phyloP scores from a whole-genome alignment of 2,329 filamentous ascomycete genomes.

The Fusarium brachygibbosum region DNA sequence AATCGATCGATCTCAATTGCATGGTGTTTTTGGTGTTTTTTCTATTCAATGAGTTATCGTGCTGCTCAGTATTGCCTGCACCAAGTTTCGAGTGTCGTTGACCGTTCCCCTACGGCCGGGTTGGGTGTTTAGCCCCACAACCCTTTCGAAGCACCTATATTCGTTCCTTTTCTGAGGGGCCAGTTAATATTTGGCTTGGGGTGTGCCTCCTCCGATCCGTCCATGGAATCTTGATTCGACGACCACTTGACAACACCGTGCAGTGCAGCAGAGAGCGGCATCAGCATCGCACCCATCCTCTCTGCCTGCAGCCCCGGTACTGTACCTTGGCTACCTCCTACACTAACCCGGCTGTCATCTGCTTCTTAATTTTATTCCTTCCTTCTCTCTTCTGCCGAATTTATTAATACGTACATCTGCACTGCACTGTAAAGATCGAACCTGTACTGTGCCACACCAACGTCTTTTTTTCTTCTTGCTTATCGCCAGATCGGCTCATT shows the following conservation, averaged over 20 bases:
- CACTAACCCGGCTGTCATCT: conserved; percentile 12
- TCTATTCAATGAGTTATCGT: neutral
- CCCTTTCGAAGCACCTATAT: conserved; percentile 29
- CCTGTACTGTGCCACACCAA: conserved; percentile 15
- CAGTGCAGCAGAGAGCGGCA: conserved; percentile 30
- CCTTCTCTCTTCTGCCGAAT: conserved; percentile 13
- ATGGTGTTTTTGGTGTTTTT: neutral
- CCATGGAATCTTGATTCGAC: conserved; percentile 49
- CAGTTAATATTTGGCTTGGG: conserved; percentile 31
- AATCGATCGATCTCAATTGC: neutral
- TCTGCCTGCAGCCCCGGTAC: conserved; percentile 11
- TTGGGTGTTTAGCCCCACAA: conserved; percentile 41
- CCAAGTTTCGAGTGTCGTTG: conserved; percentile 31
- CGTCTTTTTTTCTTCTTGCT: conserved; percentile 9
- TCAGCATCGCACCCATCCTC: conserved; percentile 24
- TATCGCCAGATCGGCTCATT: conserved; percentile 34
- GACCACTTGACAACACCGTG: conserved; percentile 44
- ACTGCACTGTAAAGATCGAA: conserved; percentile 6
- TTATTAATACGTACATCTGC: neutral
- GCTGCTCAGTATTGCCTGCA: conserved; percentile 2
- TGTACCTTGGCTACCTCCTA: conserved; percentile 21
- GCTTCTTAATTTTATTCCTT: neutral
- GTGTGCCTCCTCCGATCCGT: conserved; percentile 37
- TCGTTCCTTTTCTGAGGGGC: conserved; percentile 36
- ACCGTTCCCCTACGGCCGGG: conserved; percentile 25